phyloP scores from a whole-genome alignment of 75 land plant species.

The Cryptomeria japonica region DNA sequence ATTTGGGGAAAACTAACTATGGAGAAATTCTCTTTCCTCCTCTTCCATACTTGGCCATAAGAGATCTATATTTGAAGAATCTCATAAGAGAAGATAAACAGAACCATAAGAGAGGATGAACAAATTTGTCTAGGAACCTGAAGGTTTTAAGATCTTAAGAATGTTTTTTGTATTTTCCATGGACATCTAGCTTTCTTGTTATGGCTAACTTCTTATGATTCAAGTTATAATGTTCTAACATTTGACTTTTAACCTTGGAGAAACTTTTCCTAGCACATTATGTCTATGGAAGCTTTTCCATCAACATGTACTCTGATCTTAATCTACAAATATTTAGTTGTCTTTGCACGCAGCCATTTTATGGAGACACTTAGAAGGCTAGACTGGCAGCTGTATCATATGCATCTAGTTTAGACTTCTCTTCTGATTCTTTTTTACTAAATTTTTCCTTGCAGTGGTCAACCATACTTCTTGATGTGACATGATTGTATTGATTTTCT shows the following conservation, averaged over 20 bases:
- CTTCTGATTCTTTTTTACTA: background rate
- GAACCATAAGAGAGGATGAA: background rate
- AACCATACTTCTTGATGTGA: background rate
- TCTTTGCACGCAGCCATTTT: background rate
- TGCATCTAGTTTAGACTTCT: background rate
- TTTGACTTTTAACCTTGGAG: background rate
- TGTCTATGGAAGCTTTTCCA: background rate
- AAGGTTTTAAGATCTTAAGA: background rate
- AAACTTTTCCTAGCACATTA: background rate
- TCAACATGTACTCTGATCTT: background rate
- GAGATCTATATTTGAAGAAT: background rate
- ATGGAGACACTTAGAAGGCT: too few species aligned
- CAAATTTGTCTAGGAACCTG: background rate
- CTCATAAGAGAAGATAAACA: background rate
- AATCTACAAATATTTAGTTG: background rate
- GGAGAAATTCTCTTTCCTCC: background rate
- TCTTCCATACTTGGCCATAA: background rate
- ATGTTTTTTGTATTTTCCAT: background rate
- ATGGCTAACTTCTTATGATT: background rate
- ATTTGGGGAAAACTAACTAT: background rate
- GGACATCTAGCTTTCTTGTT: background rate
- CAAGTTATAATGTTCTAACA: background rate
- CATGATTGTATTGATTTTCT: background rate
- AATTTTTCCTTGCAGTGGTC: background rate
- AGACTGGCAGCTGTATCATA: too few species aligned